Conservation (phyloP, 2,329 filamentous ascomycete species). For the Thielaviopsis punctulata region DNA sequence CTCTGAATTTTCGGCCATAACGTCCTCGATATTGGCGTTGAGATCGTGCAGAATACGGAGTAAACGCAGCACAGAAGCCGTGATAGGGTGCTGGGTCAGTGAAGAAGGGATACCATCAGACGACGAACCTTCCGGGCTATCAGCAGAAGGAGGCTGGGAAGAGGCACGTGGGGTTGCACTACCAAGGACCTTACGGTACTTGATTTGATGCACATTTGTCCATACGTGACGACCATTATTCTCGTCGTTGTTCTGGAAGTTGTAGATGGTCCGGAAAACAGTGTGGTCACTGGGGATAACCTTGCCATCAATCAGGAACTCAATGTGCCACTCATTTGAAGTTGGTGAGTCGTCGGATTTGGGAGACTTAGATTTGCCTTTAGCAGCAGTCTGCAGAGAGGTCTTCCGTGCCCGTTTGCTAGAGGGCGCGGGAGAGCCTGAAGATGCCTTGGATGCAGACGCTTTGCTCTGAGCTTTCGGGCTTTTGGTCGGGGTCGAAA, state of each 20-base stretch:
- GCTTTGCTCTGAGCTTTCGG: background rate
- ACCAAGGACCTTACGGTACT: slow-evolving; percentile 72
- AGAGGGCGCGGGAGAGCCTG: background rate
- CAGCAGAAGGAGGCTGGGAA: slow-evolving; percentile 20
- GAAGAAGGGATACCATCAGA: slow-evolving; percentile 55
- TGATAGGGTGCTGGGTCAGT: slow-evolving; percentile 65
- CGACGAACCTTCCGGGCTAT: slow-evolving; percentile 19
- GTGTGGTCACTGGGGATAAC: slow-evolving; percentile 81
- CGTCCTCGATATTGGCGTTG: slow-evolving; percentile 85
- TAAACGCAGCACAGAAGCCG: slow-evolving; percentile 70
- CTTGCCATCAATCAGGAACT: slow-evolving; percentile 77
- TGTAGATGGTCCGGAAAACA: slow-evolving; percentile 86
- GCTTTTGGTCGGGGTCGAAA: background rate
- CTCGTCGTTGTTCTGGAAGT: slow-evolving; percentile 19
- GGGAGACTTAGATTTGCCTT: background rate
- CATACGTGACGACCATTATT: slow-evolving; percentile 54
- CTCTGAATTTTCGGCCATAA: slow-evolving; percentile 62
- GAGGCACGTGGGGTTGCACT: slow-evolving; percentile 55
- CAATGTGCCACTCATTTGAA: slow-evolving; percentile 74
- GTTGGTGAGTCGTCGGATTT: background rate
- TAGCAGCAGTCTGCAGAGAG: background rate
- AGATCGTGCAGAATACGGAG: slow-evolving; percentile 83
- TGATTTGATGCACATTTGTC: slow-evolving; percentile 80
- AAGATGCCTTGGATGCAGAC: background rate
- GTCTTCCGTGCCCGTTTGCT: background rate